Conservation (phyloP, 176 grass and related monocot species). For the Oryza punctata region DNA sequence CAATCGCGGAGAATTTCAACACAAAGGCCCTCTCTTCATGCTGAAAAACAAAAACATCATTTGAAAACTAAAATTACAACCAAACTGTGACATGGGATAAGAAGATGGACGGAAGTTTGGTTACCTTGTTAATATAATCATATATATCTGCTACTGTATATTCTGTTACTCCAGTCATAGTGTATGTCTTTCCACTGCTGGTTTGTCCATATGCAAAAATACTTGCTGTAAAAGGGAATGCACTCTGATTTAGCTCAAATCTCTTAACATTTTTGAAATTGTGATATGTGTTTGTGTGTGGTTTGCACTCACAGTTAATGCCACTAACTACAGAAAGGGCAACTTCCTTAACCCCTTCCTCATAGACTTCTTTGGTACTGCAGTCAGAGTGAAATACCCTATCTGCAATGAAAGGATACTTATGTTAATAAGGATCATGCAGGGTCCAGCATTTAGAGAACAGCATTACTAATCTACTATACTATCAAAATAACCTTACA, state of each 20-base stretch:
- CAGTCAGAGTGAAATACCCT: slow-evolving; percentile 85
- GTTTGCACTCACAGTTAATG: slow-evolving; percentile 83
- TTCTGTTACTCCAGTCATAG: slow-evolving; percentile 96
- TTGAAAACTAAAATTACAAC: slow-evolving; percentile 6
- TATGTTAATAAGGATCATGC: slow-evolving; percentile 18
- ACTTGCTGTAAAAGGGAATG: slow-evolving; percentile 65
- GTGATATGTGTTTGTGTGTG: not conserved
- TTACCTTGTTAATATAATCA: slow-evolving; percentile 89
- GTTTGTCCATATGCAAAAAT: slow-evolving; percentile 99
- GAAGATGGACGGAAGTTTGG: slow-evolving; percentile 2
- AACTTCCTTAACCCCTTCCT: slow-evolving; percentile 88
- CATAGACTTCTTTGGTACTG: slow-evolving; percentile 80
- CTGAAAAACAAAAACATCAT: slow-evolving; percentile 49
- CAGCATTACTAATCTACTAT: not conserved
- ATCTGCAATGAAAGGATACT: slow-evolving; percentile 51
- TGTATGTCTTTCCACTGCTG: slow-evolving; percentile 96
- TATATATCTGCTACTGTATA: slow-evolving; percentile 94
- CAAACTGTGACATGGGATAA: slow-evolving; percentile 12
- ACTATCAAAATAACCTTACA: slow-evolving; percentile 24
- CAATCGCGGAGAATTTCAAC: slow-evolving; percentile 89
- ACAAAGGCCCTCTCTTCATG: slow-evolving; percentile 97
- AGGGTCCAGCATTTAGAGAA: not conserved
- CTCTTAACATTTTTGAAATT: not conserved
- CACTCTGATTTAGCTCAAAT: slow-evolving; percentile 21
- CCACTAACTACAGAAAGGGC: slow-evolving; percentile 91